Evolutionary conservation across 306 rosid genomes (phyloP), one percentile per base, ranked within the genome.

Genomic region (Boehmeria nivea): DNA sequence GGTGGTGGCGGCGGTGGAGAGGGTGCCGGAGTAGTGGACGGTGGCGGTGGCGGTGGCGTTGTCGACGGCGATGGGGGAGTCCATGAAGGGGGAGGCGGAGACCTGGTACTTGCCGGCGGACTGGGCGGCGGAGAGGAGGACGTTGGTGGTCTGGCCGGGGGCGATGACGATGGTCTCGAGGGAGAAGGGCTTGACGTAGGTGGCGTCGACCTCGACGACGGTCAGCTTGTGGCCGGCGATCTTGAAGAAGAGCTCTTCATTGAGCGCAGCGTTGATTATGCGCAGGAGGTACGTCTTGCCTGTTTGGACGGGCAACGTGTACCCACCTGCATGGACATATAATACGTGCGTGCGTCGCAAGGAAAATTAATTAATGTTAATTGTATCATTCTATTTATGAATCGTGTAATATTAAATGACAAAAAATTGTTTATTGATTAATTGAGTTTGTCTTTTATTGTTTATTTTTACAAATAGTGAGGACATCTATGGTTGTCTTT

Each of bases 261-360:
- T 88, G 91, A 88, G 97, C 17, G 97, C 97, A 85, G 97, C 97
- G 53, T 88, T 88, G 91, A 88, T 66, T 44, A 88, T 69, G 44
- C 97, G 85, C 7, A 88, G 36, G 18, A 88, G 13, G 63, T 83
- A 89, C 10, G 79, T 78, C 46, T 85, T 74, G 17, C 89, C 97
- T 57, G 61, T 66, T 33, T 89, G 69, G 17, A 83, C 95, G 0
- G 77, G 70, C 39, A 85, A 61, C 31, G 61, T 78, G 78, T 70
- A 77, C 25, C 82, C 89, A 13, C 70, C 95, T 84, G 45, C 43
- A 56, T 37, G 40, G 54, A 24, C 60, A n/a, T n/a, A n/a, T n/a
- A n/a, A n/a, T n/a, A n/a, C n/a, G n/a, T n/a, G n/a, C n/a, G n/a
- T n/a, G n/a, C n/a, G n/a, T n/a, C n/a, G n/a, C n/a, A n/a, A n/a